Evolutionary conservation across 2,329 filamentous ascomycete genomes (phyloP), one percentile per base, ranked within the genome.

Genomic region (Sordariomycetes sp.): DNA sequence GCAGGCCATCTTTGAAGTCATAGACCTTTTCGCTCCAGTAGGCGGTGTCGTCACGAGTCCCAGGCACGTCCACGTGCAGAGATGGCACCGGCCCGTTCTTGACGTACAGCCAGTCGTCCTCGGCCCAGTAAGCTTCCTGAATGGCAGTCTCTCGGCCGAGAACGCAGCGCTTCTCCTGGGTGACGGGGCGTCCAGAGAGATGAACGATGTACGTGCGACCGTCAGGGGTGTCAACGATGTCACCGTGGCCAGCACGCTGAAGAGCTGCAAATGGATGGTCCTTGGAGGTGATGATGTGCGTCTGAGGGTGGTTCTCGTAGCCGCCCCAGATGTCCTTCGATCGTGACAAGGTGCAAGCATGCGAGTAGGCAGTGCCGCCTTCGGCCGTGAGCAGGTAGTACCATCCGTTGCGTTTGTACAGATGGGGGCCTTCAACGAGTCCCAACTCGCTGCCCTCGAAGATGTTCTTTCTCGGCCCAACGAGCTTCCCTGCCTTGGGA

Each of bases 91-190:
- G 71, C 0, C 74, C 73, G 35, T 70, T 57, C 49, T 77, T 77
- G 29, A 79, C 58, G 39, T 77, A 77, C 4, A 78, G 58, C 75
- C 75, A 79, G 45, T 73, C 74, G 30, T 79, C 71, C 9, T 70
- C 57, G 1, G 45, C 55, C 75, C 75, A 79, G 47, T 63, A 68
- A 0, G 66, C 72, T 42, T 76, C 69, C 43, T 79, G 75, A 15
- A 79, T 72, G 1, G 59, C 58, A 0, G 70, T 75, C 50, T 75
- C 71, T 30, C 71, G 59, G 6, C 71, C 71, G 3, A 75, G 51
- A 1, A 74, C 64, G 35, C 68, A 74, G 6, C 71, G 60, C 2
- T 69, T 61, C 21, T 61, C 48, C 46, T 74, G 67, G 0, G 65
- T 68, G 0, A 57, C 68, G 0, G 71, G 71, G 2, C 71, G 63